A percentile compares a stretch with the other conserved stretches of the same genome.
Evolutionary conservation across 140 eudicot species (phyloP).

Genomic region (Senecio squalidus): DNA sequence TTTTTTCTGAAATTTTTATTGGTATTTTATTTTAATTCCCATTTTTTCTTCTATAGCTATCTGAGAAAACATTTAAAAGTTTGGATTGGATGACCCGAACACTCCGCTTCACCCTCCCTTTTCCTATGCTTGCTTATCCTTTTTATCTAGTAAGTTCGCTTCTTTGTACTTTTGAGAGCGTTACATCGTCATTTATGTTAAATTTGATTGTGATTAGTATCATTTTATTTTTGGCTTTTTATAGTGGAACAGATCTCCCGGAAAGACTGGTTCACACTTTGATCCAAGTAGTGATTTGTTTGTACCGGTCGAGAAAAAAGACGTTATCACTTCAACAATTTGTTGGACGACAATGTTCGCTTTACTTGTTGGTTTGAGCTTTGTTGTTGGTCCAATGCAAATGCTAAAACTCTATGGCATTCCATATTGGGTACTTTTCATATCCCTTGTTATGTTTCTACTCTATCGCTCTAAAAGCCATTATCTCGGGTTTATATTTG

Average conservation of each 20-base stretch:
- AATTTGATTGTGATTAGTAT: constrained; percentile 3
- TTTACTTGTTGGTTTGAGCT: constrained; percentile 47
- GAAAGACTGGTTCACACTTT: constrained; percentile 64
- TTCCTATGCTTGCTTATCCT: constrained; percentile 74
- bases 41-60: constrained; percentile 26
- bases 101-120: constrained; percentile 55
- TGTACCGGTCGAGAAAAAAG: constrained; percentile 41
- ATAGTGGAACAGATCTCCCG: constrained; percentile 63
- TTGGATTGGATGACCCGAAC: constrained; percentile 43
- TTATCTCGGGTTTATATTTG: neutral
- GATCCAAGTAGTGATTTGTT: constrained; percentile 55
- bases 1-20: neutral
- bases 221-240: neutral
- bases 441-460: neutral
- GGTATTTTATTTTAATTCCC: neutral
- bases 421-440: constrained; percentile 59
- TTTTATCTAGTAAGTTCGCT: constrained; percentile 47
- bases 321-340: constrained; percentile 53
- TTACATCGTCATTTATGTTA: constrained; percentile 1
- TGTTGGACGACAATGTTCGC: constrained; percentile 66
- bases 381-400: constrained; percentile 55
- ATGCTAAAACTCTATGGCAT: constrained; percentile 65
- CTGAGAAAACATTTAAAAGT: constrained; percentile 43
- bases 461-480: neutral
- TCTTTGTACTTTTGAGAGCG: constrained; percentile 3